Evolutionary conservation across 257 asterid genomes (phyloP).

Genomic region (Haberlea rhodopensis): DNA sequence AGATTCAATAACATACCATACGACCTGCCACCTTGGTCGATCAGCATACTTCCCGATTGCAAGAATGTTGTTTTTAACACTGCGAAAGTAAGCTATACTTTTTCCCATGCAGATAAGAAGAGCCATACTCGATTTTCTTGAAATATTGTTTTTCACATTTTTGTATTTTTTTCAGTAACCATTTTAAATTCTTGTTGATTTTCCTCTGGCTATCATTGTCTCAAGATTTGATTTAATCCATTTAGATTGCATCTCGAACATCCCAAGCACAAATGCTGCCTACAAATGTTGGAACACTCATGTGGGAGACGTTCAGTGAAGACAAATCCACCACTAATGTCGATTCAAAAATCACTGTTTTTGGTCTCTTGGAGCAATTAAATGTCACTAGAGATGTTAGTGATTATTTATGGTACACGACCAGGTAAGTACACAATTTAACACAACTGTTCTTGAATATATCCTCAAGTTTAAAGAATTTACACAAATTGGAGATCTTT

Average conservation of each 20-base stretch:
- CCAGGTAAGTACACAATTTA: slow-evolving; percentile 50
- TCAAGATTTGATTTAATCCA: slow-evolving; percentile 10
- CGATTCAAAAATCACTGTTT: slow-evolving; percentile 58
- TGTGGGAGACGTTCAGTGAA: slow-evolving; percentile 81
- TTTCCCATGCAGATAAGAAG: not conserved
- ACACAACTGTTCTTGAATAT: not conserved
- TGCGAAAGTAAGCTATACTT: slow-evolving; percentile 60
- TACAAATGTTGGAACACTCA: slow-evolving; percentile 39
- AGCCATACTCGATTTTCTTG: not conserved
- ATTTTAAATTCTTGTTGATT: not conserved
- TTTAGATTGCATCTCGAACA: slow-evolving; percentile 56
- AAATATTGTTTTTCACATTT: not conserved
- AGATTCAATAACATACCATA: slow-evolving; percentile 60
- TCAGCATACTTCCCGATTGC: slow-evolving; percentile 92
- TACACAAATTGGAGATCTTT: slow-evolving; percentile 11
- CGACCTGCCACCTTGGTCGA: slow-evolving; percentile 93
- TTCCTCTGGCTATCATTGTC: slow-evolving; percentile 13
- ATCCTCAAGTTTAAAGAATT: not conserved
- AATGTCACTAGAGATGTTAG: slow-evolving; percentile 89
- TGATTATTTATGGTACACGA: slow-evolving; percentile 93
- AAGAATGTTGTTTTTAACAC: slow-evolving; percentile 64
- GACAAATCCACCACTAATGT: slow-evolving; percentile 45
- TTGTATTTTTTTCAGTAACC: not conserved
- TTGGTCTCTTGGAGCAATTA: slow-evolving; percentile 82
- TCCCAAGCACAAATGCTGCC: slow-evolving; percentile 58